Percentiles rank a stretch among this genome's conserved stretches.
Conservation (phyloP, 805 yeast genomes). For the Candida dendrica region DNA sequence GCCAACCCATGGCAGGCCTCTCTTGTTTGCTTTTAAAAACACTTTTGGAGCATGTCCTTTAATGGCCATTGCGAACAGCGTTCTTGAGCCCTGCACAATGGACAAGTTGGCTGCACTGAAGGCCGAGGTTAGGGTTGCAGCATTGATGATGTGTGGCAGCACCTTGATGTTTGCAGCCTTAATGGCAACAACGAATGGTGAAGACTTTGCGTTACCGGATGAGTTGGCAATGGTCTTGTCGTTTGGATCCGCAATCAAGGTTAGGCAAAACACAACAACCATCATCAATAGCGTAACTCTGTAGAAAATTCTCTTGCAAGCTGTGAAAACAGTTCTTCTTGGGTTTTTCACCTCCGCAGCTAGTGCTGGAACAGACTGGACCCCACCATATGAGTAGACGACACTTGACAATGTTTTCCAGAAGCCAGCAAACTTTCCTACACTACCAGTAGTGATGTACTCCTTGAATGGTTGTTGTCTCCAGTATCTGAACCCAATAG, state of each 20-base stretch:
- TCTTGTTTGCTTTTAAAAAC: conserved; percentile 24
- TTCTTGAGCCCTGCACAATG: conserved; percentile 24
- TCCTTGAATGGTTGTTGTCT: conserved; percentile 5
- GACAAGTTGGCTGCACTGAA: conserved; percentile 28
- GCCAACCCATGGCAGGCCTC: conserved; percentile 28
- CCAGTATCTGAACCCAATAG: conserved; percentile 32
- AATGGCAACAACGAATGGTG: conserved; percentile 34
- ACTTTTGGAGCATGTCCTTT: conserved; percentile 30
- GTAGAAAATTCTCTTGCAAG: conserved; percentile 25
- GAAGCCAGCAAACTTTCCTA: conserved; percentile 23
- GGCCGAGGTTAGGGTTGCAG: conserved; percentile 31
- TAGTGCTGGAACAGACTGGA: conserved; percentile 42
- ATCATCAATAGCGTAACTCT: conserved; percentile 24
- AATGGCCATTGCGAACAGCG: conserved; percentile 27
- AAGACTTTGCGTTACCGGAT: conserved; percentile 24
- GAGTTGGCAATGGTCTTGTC: conserved; percentile 21
- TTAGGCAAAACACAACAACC: conserved; percentile 23
- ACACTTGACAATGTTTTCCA: conserved; percentile 31
- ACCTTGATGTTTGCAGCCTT: conserved; percentile 39
- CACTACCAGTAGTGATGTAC: conserved; percentile 10
- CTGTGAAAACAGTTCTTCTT: conserved; percentile 24
- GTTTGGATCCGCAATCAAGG: conserved; percentile 25
- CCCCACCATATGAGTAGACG: conserved; percentile 31
- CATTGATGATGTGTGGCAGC: conserved; percentile 30
- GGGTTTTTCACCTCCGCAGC: conserved; percentile 30